Percentiles rank a stretch among this genome's conserved stretches.
Conservation (phyloP, 371 early-diverging fungal genomes). For the Rhizopus delemar region DNA sequence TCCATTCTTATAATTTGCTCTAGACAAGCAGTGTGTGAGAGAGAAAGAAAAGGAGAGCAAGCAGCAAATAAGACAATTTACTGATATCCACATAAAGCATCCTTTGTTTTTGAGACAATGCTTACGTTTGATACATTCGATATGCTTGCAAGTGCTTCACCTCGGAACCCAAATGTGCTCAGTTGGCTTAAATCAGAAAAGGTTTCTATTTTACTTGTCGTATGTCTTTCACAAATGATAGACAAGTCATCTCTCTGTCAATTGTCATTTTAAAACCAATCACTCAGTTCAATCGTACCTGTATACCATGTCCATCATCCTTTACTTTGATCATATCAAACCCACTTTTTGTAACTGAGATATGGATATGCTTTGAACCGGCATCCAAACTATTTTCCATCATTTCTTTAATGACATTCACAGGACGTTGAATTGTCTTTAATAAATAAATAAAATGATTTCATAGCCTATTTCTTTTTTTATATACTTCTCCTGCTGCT, state of each 20-base stretch:
- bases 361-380: constrained; percentile 70
- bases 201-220: constrained; percentile 84
- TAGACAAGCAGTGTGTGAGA: constrained; percentile 14
- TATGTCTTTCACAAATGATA: constrained; percentile 85
- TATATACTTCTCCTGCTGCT: constrained; percentile 93
- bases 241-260: constrained; percentile 55
- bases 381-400: constrained; percentile 96
- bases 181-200: constrained; percentile 79
- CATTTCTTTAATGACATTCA: constrained; percentile 91
- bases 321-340: constrained; percentile 81
- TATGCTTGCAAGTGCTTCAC: constrained; percentile 95
- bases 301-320: constrained; percentile 94
- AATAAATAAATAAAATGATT: background rate
- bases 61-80: constrained; percentile 11
- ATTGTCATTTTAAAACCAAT: background rate
- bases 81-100: constrained; percentile 73
- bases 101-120: constrained; percentile 72
- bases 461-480: background rate
- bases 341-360: constrained; percentile 78
- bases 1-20: constrained; percentile 77
- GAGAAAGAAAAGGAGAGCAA: background rate
- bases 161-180: constrained; percentile 92
- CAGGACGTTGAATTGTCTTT: constrained; percentile 83
- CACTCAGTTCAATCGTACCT: constrained; percentile 25
- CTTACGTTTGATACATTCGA: constrained; percentile 81